Base-by-base conservation (phyloP, 441 rosid species). In the Euphorbia schlechtendalii region DNA sequence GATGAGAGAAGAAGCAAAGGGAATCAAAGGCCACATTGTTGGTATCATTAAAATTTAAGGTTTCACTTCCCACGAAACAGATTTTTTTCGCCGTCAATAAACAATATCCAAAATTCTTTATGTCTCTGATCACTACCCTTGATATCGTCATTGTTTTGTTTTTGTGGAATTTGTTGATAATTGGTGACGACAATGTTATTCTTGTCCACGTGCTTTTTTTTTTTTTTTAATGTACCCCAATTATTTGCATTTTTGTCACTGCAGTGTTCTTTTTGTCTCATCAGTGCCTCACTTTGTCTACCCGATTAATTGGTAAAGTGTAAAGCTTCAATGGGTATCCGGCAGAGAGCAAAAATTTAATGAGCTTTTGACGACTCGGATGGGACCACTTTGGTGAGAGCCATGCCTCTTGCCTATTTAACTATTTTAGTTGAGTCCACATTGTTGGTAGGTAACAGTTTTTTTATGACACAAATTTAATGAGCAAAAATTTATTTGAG, bases 21-120 rank as follows among this genome's bases (percentile, higher is more conserved):
- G 34, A 6, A 32, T 2, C 34, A 32, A 56, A 67, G 49, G 55
- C 3, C 14, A 49, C 41, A 62, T 41, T 55, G 38, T 76, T 77
- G 69, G 76, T 30, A 54, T 34, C 70, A 66, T 68, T 46, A 62
- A 78, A 77, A 73, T 71, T n/a, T n/a, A 71, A 79, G 77, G 83
- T 69, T 76, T 83, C 82, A 61, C 82, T 71, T 76, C 78, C 64
- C 83, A 83, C 86, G 89, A 85, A 82, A 85, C 82, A 81, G 87
- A 87, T 67, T 73, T 80, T 72, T 80, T 75, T 51, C n/a, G n/a
- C n/a, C 48, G 8, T 1, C 54, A 57, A 71, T 61, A 7, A 57
- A 1, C 22, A 56, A 32, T 21, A 17, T 15, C 30, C 20, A 51
- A 48, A 41, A 17, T 69, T 54, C 63, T 52, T 56, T n/a, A n/a